phyloP scores from a whole-genome alignment of 2,329 filamentous ascomycete genomes.

The Raffaelea arxii region DNA sequence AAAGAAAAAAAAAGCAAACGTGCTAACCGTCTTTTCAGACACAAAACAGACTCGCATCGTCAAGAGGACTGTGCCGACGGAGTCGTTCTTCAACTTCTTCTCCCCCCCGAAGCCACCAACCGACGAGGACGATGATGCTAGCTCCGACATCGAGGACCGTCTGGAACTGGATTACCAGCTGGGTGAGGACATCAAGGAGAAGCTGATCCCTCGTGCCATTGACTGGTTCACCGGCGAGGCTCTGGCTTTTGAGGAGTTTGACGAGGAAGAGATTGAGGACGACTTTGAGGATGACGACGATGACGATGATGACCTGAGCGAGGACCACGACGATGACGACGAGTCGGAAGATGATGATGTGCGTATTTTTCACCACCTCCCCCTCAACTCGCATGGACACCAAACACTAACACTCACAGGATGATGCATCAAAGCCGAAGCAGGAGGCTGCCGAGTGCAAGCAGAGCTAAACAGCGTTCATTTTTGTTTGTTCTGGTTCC shows the following conservation, averaged over 20 bases:
- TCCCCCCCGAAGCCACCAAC: conserved; percentile 80
- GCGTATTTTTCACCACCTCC: conserved; percentile 20
- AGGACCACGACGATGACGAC: conserved; percentile 75
- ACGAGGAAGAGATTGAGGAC: conserved; percentile 70
- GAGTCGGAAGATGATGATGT: conserved; percentile 68
- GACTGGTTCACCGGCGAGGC: conserved; percentile 99
- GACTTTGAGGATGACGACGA: conserved; percentile 88
- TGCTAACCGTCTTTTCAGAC: conserved; percentile 42
- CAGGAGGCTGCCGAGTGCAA: conserved; percentile 94
- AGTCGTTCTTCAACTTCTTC: conserved; percentile 99
- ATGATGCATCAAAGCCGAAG: conserved; percentile 82
- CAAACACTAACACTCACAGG: conserved; percentile 37
- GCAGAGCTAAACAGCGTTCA: conserved; percentile 57
- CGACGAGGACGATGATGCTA: conserved; percentile 63
- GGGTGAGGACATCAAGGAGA: conserved; percentile 99
- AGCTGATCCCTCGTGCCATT: conserved; percentile 94
- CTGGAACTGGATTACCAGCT: conserved; percentile 98
- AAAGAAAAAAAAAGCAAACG: conserved; percentile 1
- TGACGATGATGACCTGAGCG: conserved; percentile 79
- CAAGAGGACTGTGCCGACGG: conserved; percentile 97
- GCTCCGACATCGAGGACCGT: conserved; percentile 91
- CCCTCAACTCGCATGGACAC: background rate
- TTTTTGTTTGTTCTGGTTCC: background rate
- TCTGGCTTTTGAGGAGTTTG: conserved; percentile 88
- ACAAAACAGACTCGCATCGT: conserved; percentile 98